Evolutionary conservation across 306 rosid genomes (phyloP).

Genomic region (Casuarina cunninghamiana): DNA sequence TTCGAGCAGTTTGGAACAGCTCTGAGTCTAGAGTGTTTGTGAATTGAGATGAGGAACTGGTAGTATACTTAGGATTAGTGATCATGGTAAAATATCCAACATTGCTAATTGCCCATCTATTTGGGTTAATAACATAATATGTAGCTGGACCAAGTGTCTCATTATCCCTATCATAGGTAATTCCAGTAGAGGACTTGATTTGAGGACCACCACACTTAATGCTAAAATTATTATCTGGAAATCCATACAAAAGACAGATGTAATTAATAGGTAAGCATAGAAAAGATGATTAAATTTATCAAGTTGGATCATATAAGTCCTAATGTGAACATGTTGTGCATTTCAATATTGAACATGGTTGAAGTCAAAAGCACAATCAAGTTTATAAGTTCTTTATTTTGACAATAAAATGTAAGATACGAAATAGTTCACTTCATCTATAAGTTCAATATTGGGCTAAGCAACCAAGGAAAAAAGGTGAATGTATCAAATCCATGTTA

Average conservation of each 20-base stretch:
- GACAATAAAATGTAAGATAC: neutral
- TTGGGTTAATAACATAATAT: conserved; percentile 51
- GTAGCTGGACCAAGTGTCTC: conserved; percentile 68
- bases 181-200: conserved; percentile 37
- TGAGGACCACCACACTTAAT: conserved; percentile 70
- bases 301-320: neutral
- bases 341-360: neutral
- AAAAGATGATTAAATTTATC: neutral
- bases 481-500: neutral
- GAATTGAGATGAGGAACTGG: conserved; percentile 40
- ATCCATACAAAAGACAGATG: conserved; percentile 1
- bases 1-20: conserved; percentile 65
- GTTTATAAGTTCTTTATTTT: neutral
- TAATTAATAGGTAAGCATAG: neutral
- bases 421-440: neutral
- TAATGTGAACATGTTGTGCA: neutral
- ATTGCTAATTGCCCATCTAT: conserved; percentile 74
- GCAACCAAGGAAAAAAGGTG: neutral
- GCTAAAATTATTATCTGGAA: conserved; percentile 59
- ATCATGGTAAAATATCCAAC: conserved; percentile 50
- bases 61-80: conserved; percentile 25
- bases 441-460: neutral
- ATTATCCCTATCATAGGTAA: conserved; percentile 46
- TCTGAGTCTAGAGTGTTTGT: conserved; percentile 38
- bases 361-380: neutral